phyloP scores from a whole-genome alignment of 164 flowering plant species.

The Protea cynaroides region DNA sequence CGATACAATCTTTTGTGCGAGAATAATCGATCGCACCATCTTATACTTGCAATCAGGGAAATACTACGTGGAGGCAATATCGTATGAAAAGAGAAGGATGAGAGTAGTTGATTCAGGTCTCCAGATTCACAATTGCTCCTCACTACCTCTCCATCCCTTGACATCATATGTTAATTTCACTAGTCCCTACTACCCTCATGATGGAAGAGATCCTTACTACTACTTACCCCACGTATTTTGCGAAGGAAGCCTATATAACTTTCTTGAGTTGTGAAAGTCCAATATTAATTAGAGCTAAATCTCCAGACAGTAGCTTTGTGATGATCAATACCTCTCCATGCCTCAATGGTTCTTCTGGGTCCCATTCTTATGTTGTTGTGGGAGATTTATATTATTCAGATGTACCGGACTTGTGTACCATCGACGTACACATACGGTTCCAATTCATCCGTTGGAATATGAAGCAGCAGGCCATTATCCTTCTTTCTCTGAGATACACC shows the following conservation, averaged over 20 bases:
- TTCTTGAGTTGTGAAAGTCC: too few species aligned
- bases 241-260: too few species aligned
- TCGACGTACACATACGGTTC: too few species aligned
- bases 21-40: slow-evolving; percentile 1
- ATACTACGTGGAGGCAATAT: slow-evolving; percentile 8
- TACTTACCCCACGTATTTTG: not conserved
- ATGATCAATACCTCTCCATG: too few species aligned
- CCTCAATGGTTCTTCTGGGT: too few species aligned
- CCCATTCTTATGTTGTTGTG: too few species aligned
- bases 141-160: not conserved
- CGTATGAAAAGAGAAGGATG: not conserved
- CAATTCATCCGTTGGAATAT: not conserved
- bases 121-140: not conserved
- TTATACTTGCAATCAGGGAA: not conserved
- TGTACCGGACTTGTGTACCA: too few species aligned
- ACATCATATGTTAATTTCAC: too few species aligned
- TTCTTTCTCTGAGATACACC: not conserved
- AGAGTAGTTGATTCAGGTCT: slow-evolving; percentile 6
- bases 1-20: slow-evolving; percentile 3
- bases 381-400: too few species aligned
- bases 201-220: not conserved
- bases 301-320: too few species aligned
- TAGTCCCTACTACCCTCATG: too few species aligned
- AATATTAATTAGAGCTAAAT: too few species aligned
- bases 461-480: not conserved